Conservation (phyloP, 2,329 filamentous ascomycete species). For the Pezicula carpinea region DNA sequence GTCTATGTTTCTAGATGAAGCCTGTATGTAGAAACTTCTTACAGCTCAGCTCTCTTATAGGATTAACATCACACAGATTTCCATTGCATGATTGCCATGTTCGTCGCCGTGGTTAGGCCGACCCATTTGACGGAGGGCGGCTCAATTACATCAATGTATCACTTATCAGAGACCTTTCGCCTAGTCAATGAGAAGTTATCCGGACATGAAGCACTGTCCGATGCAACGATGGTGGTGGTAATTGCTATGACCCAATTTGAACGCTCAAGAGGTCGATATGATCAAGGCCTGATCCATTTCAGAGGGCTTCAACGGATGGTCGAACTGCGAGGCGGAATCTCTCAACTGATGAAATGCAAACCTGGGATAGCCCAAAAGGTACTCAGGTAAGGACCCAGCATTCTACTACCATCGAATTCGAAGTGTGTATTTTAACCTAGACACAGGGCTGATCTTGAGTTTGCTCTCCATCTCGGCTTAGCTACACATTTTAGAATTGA, state of each 20-base stretch:
- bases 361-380: slow-evolving; percentile 21
- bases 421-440: not conserved
- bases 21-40: slow-evolving; percentile 20
- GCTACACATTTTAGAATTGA: slow-evolving; percentile 12
- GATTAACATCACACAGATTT: slow-evolving; percentile 20
- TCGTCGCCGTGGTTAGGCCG: slow-evolving; percentile 11
- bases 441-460: slow-evolving; percentile 22
- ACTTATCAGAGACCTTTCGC: slow-evolving; percentile 23
- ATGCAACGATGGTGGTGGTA: slow-evolving; percentile 26
- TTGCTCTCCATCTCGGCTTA: slow-evolving; percentile 20
- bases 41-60: not conserved
- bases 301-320: slow-evolving; percentile 27
- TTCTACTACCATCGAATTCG: not conserved
- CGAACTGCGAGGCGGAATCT: slow-evolving; percentile 27
- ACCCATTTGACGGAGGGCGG: slow-evolving; percentile 4
- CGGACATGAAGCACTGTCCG: slow-evolving; percentile 18
- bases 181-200: slow-evolving; percentile 27
- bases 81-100: slow-evolving; percentile 25
- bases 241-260: slow-evolving; percentile 25
- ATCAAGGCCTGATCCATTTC: slow-evolving; percentile 26
- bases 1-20: slow-evolving; percentile 27
- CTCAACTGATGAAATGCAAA: slow-evolving; percentile 8
- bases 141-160: slow-evolving; percentile 16
- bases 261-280: slow-evolving; percentile 17
- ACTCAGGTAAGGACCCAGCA: slow-evolving; percentile 6